Conservation (phyloP, 805 yeast species). For the Pichia nanzhaoensis region DNA sequence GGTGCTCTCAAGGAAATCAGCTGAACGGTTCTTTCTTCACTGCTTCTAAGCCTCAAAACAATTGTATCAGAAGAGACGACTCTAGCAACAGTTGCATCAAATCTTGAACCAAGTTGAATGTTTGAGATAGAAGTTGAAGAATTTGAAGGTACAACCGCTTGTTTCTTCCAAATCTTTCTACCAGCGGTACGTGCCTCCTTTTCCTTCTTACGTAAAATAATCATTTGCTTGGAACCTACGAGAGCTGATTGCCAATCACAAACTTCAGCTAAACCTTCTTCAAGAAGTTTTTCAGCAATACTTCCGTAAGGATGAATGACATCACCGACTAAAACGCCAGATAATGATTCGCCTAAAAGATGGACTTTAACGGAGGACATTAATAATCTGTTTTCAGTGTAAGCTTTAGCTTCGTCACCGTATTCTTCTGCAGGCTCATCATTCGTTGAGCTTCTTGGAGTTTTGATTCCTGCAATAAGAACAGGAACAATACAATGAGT, state of each 20-base stretch:
- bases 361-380: constrained; percentile 52
- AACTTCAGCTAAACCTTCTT: constrained; percentile 65
- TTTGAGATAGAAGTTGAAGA: constrained; percentile 24
- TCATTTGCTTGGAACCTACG: constrained; percentile 62
- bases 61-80: constrained; percentile 66
- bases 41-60: constrained; percentile 43
- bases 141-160: constrained; percentile 16
- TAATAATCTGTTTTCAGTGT: constrained; percentile 56
- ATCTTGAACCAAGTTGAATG: constrained; percentile 38
- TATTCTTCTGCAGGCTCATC: constrained; percentile 45
- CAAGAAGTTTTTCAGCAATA: constrained; percentile 60
- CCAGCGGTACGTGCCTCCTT: constrained; percentile 50
- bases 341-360: constrained; percentile 53
- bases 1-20: constrained; percentile 75
- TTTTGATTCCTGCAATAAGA: constrained; percentile 63
- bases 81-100: constrained; percentile 51
- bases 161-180: constrained; percentile 48
- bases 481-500: constrained; percentile 54
- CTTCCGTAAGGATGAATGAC: constrained; percentile 72
- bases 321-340: constrained; percentile 54
- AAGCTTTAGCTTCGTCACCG: constrained; percentile 60
- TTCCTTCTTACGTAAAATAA: constrained; percentile 56
- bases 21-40: constrained; percentile 58
- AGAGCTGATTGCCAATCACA: constrained; percentile 73
- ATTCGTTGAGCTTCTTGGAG: constrained; percentile 58